Evolutionary conservation across 179 eudicot species (phyloP), one percentile per base, ranked within the genome.

Genomic region (Spinacia oleracea): DNA sequence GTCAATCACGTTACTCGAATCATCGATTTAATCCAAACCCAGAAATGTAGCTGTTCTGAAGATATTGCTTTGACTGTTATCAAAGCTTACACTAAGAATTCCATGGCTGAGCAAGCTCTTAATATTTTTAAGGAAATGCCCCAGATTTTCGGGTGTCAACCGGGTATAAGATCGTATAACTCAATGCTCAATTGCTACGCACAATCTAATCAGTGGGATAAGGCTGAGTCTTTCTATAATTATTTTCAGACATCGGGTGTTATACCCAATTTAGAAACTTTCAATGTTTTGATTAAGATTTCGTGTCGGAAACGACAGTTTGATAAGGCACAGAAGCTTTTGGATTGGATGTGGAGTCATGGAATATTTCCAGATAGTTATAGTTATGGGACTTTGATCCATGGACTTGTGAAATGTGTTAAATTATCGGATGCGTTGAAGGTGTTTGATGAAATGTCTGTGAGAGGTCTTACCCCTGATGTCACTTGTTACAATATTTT

Each of bases 391-490:
- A 86, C 94, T 71, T 70, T 93, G 86, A 86, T 91, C 2, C 84
- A 79, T 76, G 96, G 93, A 70, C 73, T 83, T 46, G 92, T 79
- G 25, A 90, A 91, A 82, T 80, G 81, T 79, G 89, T 87, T 32
- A 63, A 82, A 25, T 21, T 93, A 50, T 12, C 20, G 0, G 81
- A 79, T 75, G 98, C 96, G 0, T 45, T 78, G 78, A 40, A 85
- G 80, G 82, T 94, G 93, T 93, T 94, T 48, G 94, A 91, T 63
- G 97, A 89, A 87, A 94, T 94, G 98, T 71, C 66, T 82, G 90
- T 87, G 32, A 83, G 87, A 87, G 92, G 87, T 15, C 79, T 91
- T n/a, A 48, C 16, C 29, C 89, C 97, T 20, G 94, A 94, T 84
- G 93, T 89, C 18, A 75, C 79, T 77, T 89, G 98, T 86, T 93